Percentiles rank a stretch among this genome's conserved stretches.
Evolutionary conservation across 176 grass and related monocot species (phyloP).

Genomic region (Olyra latifolia): DNA sequence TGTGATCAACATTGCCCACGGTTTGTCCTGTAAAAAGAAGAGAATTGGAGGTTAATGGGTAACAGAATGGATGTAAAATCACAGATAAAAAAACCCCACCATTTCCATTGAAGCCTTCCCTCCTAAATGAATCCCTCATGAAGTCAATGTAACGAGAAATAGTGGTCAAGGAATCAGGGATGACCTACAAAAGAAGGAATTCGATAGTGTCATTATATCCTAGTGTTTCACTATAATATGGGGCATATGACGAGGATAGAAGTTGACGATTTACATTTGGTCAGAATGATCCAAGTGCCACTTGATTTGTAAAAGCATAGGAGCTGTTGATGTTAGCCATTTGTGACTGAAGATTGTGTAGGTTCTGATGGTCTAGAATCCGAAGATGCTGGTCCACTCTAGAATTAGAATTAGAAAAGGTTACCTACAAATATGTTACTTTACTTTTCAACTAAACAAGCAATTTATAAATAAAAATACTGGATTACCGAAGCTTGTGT

Average conservation of each 20-base stretch:
- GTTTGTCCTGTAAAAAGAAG: constrained; percentile 41
- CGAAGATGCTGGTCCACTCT: constrained; percentile 54
- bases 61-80: constrained; percentile 17
- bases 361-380: constrained; percentile 44
- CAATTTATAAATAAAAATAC: constrained; percentile 35
- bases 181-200: constrained; percentile 58
- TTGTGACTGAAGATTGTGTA: constrained; percentile 47
- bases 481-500: constrained; percentile 54
- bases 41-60: constrained; percentile 14
- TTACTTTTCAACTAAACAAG: constrained; percentile 35
- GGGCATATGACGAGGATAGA: constrained; percentile 18
- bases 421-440: constrained; percentile 35
- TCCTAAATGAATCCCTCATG: constrained; percentile 76
- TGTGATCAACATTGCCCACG: constrained; percentile 23
- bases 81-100: constrained; percentile 38
- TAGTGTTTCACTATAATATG: constrained; percentile 11
- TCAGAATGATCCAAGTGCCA: constrained; percentile 46
- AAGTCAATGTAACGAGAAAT: constrained; percentile 83
- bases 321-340: constrained; percentile 44
- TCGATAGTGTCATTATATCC: constrained; percentile 8
- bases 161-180: constrained; percentile 91
- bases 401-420: constrained; percentile 27
- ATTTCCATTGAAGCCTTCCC: constrained; percentile 56
- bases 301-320: constrained; percentile 50
- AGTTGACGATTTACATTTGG: constrained; percentile 67